Conservation (phyloP, 139 green algal genomes). For the Protoeuglena noctilucae region DNA sequence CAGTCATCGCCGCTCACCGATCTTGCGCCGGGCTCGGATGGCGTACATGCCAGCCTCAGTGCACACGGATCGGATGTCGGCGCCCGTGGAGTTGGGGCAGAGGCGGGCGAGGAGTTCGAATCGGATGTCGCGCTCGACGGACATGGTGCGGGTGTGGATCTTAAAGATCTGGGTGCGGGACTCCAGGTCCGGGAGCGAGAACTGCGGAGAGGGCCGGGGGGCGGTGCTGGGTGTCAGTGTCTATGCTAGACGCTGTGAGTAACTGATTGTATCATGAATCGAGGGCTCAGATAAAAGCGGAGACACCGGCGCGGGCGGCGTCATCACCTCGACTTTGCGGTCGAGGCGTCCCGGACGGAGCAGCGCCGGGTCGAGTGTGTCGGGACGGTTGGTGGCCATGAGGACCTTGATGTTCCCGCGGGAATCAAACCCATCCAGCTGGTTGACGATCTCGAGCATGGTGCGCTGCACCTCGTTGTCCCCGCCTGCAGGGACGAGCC, state of each 20-base stretch:
- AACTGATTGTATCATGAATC: not conserved
- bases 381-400: conserved; percentile 89
- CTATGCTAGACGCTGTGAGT: no score
- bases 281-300: not conserved
- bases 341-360: conserved; percentile 87
- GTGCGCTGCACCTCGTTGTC: conserved; percentile 99
- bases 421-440: conserved; percentile 96
- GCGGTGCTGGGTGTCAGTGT: not conserved
- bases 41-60: conserved; percentile 95
- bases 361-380: conserved; percentile 94
- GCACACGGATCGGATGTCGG: conserved; percentile 86
- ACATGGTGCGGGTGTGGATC: conserved; percentile 96
- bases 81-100: conserved; percentile 88
- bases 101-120: conserved; percentile 86
- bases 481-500: no score
- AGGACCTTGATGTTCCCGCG: conserved; percentile 98
- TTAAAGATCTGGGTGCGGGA: conserved; percentile 88
- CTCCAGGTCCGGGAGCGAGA: conserved; percentile 90
- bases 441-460: conserved; percentile 99
- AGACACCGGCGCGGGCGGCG: not conserved
- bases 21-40: conserved; percentile 72
- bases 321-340: conserved; percentile 55
- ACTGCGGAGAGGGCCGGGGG: conserved; percentile 47
- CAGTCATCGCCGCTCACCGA: conserved; percentile 5
- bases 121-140: conserved; percentile 88